Percentiles rank a stretch among this genome's conserved stretches.
phyloP scores from a whole-genome alignment of 495 filamentous ascomycete genomes.

The Tuber brumale region DNA sequence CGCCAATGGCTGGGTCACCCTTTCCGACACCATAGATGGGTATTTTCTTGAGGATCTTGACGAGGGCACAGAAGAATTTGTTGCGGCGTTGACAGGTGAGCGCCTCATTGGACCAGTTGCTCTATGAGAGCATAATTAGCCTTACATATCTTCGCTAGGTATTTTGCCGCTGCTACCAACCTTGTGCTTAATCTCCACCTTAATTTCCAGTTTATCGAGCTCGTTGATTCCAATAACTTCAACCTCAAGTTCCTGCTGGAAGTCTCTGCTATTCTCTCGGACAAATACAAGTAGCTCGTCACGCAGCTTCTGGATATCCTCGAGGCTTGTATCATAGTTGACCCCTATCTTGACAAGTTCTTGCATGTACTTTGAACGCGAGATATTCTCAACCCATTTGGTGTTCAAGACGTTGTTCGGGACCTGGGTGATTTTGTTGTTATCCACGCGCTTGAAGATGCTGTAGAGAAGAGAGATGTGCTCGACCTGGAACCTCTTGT shows the following conservation, averaged over 20 bases:
- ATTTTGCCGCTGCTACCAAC: not conserved
- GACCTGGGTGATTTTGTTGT: constrained; percentile 76
- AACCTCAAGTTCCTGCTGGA: constrained; percentile 74
- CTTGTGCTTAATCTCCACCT: constrained; percentile 80
- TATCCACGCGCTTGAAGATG: constrained; percentile 78
- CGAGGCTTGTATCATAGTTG: constrained; percentile 75
- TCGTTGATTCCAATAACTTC: constrained; percentile 72
- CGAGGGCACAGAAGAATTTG: constrained; percentile 94
- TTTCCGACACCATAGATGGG: constrained; percentile 79
- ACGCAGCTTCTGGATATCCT: constrained; percentile 76
- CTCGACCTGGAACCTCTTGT: constrained; percentile 72
- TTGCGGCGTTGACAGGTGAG: constrained; percentile 75
- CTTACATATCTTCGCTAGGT: not conserved
- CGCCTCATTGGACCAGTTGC: constrained; percentile 91
- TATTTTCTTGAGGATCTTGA: constrained; percentile 75
- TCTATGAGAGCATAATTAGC: constrained; percentile 31
- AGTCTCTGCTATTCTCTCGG: constrained; percentile 83
- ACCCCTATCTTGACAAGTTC: constrained; percentile 74
- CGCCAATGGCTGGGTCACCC: constrained; percentile 60
- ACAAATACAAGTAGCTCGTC: constrained; percentile 79
- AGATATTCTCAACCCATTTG: constrained; percentile 88
- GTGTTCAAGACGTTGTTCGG: constrained; percentile 88
- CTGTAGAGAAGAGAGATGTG: constrained; percentile 91
- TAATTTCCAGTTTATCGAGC: constrained; percentile 79
- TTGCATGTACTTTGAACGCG: constrained; percentile 82